A percentile compares a stretch with the other conserved stretches of the same genome.
Evolutionary conservation across 345 rosid species (phyloP).

Genomic region (Syzygium aqueum): DNA sequence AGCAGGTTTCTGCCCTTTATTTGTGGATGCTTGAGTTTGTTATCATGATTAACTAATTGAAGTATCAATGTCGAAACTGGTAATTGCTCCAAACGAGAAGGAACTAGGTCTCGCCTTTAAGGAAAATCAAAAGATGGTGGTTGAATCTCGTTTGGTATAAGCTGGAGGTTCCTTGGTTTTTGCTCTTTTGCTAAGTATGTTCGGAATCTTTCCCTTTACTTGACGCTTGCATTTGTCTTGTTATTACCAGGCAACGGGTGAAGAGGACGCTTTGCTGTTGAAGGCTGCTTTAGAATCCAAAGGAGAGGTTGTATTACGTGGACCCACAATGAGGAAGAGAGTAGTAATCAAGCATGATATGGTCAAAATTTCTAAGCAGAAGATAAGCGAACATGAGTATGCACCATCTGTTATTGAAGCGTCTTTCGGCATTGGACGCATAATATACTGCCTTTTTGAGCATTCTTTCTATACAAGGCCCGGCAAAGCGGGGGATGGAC

Average conservation of each 20-base stretch:
- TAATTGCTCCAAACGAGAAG: slow-evolving; percentile 61
- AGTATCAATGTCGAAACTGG: slow-evolving; percentile 46
- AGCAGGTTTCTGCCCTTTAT: no score
- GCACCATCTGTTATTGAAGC: slow-evolving; percentile 95
- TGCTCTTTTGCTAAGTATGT: no score
- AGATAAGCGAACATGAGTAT: slow-evolving; percentile 77
- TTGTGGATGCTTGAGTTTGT: no score
- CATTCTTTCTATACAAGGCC: no score
- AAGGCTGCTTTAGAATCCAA: slow-evolving; percentile 50
- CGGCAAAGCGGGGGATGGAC: no score
- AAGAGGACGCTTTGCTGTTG: slow-evolving; percentile 27
- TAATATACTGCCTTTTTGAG: slow-evolving; percentile 77
- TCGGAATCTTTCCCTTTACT: no score
- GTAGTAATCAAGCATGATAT: slow-evolving; percentile 61
- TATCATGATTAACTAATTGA: slow-evolving; percentile 16
- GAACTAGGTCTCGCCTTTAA: slow-evolving; percentile 82
- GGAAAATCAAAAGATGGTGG: slow-evolving; percentile 65
- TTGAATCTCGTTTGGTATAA: slow-evolving; percentile 31
- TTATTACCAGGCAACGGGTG: slow-evolving; percentile 59
- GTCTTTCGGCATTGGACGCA: slow-evolving; percentile 88
- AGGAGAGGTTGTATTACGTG: slow-evolving; percentile 69
- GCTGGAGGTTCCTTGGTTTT: no score
- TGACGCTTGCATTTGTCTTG: neutral
- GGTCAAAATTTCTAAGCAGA: slow-evolving; percentile 83
- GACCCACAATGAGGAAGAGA: slow-evolving; percentile 59